Conservation (phyloP, 257 asterid genomes). For the Linaria vulgaris region DNA sequence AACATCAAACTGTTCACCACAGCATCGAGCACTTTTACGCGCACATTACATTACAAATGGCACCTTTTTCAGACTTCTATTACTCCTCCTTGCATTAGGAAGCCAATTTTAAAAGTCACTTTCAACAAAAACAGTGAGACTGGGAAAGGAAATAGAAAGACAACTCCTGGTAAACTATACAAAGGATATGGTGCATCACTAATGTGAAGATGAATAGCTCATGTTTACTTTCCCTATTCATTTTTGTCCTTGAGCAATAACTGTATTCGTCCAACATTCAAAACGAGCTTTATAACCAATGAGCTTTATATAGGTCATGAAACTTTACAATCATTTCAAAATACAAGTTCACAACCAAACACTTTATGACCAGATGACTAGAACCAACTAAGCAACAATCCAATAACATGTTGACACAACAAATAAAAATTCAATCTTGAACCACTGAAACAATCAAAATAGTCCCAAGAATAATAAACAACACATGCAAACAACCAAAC, state of each 20-base stretch:
- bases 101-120: neutral
- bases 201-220: slow-evolving; percentile 3
- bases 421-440: slow-evolving; percentile 4
- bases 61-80: slow-evolving; percentile 6
- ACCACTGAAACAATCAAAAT: slow-evolving; percentile 12
- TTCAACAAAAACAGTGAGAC: neutral
- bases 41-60: slow-evolving; percentile 5
- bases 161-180: neutral
- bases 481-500: slow-evolving; percentile 19
- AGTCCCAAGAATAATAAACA: neutral
- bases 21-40: neutral
- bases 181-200: neutral
- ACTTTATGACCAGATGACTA: slow-evolving; percentile 9
- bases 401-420: neutral
- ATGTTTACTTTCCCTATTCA: slow-evolving; percentile 2
- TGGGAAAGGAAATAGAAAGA: neutral
- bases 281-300: slow-evolving; percentile 2
- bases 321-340: neutral
- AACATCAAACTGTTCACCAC: neutral
- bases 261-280: neutral
- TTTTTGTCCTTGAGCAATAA: slow-evolving; percentile 14
- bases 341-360: slow-evolving; percentile 14
- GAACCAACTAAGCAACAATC: slow-evolving; percentile 11
- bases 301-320: neutral
- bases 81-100: neutral